These are phyloP conservation scores for Monilinia polystroma DNA, from an alignment of 2,329 filamentous ascomycete species.

Conservation along the genomic window DNA sequence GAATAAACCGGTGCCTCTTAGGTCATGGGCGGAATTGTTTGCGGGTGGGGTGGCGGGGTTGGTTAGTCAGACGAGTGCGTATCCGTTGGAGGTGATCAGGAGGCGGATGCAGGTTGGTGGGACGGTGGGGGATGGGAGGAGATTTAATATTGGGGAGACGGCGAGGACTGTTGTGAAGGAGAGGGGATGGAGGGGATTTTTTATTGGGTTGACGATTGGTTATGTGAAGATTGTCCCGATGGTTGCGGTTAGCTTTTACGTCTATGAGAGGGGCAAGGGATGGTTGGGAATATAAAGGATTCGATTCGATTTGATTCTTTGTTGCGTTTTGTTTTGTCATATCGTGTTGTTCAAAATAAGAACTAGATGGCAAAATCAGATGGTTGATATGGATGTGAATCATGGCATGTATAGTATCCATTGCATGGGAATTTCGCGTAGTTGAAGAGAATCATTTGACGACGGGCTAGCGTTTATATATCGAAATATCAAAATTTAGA, in stretches of 20 bases:
- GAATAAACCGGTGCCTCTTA: slow-evolving; percentile 69
- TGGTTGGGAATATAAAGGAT: slow-evolving; percentile 61
- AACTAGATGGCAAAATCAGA: too few relatives aligned
- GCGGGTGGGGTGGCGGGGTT: slow-evolving; percentile 84
- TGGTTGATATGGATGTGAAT: too few relatives aligned
- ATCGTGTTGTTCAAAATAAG: too few relatives aligned
- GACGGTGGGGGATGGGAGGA: slow-evolving; percentile 84
- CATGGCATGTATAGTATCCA: too few relatives aligned
- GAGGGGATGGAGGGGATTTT: slow-evolving; percentile 78
- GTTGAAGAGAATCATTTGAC: too few relatives aligned
- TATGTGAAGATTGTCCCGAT: slow-evolving; percentile 94
- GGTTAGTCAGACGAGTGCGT: slow-evolving; percentile 87
- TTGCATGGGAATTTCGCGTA: too few relatives aligned
- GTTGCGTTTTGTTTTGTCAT: too few relatives aligned
- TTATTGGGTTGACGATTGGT: slow-evolving; percentile 88
- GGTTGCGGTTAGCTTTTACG: slow-evolving; percentile 69
- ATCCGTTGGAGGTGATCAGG: slow-evolving; percentile 89
- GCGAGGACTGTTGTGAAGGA: slow-evolving; percentile 72
- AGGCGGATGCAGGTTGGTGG: slow-evolving; percentile 95
- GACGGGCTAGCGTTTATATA: too few relatives aligned
- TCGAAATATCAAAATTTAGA: too few relatives aligned
- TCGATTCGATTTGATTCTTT: neutral
- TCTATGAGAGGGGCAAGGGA: slow-evolving; percentile 63
- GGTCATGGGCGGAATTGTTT: slow-evolving; percentile 81
- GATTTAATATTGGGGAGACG: slow-evolving; percentile 77